phyloP scores from a whole-genome alignment of 1,139 yeast species.

The Blastobotrys malaysiensis region DNA sequence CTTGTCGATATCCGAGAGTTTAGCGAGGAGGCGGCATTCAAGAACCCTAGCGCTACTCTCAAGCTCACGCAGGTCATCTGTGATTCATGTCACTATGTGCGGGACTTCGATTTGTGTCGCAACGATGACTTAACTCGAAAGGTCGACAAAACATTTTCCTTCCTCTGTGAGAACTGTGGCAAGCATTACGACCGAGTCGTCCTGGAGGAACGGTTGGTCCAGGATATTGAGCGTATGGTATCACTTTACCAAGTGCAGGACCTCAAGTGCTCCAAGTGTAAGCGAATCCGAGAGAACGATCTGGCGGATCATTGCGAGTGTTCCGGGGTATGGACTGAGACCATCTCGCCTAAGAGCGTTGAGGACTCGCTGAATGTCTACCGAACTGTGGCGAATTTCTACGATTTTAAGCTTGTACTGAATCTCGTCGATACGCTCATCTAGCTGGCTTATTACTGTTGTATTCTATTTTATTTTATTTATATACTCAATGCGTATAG shows the following conservation, averaged over 20 bases:
- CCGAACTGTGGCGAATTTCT: slow-evolving; percentile 54
- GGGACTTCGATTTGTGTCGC: slow-evolving; percentile 79
- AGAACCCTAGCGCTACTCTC: slow-evolving; percentile 69
- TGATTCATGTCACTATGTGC: slow-evolving; percentile 66
- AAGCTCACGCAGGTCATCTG: slow-evolving; percentile 67
- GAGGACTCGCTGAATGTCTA: slow-evolving; percentile 45
- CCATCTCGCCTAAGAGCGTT: slow-evolving; percentile 45
- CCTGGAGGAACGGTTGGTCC: slow-evolving; percentile 73
- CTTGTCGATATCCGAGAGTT: slow-evolving; percentile 81
- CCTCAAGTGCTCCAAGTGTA: slow-evolving; percentile 72
- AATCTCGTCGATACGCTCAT: slow-evolving; percentile 35
- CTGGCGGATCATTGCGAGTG: slow-evolving; percentile 77
- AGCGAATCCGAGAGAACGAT: slow-evolving; percentile 58
- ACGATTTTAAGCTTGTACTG: slow-evolving; percentile 54
- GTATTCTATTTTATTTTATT: neutral
- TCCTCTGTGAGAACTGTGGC: slow-evolving; percentile 69
- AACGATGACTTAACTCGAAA: slow-evolving; percentile 18
- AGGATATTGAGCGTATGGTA: slow-evolving; percentile 51
- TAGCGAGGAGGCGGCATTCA: slow-evolving; percentile 68
- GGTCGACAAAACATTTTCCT: slow-evolving; percentile 33
- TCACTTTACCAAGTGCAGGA: slow-evolving; percentile 75
- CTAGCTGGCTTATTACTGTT: neutral
- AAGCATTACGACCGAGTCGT: slow-evolving; percentile 59
- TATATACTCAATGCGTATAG: neutral
- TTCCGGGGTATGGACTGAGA: slow-evolving; percentile 78